These are phyloP conservation scores for Ophiosphaerella herpotricha DNA, from an alignment of 2,329 filamentous ascomycete species.

Conservation along the genomic window DNA sequence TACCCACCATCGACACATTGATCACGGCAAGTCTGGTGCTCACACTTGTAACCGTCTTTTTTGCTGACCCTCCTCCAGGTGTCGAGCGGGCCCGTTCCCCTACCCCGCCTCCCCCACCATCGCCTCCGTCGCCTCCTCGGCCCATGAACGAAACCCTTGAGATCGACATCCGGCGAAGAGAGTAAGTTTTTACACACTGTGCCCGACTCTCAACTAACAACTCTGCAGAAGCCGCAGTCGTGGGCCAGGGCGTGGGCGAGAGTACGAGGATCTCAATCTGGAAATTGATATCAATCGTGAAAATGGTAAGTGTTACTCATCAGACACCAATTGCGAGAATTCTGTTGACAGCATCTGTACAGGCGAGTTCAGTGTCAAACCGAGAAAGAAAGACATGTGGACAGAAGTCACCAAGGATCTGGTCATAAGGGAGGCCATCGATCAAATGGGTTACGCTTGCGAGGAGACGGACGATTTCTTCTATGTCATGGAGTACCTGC, in stretches of 20 bases:
- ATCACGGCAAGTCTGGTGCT: constrained; percentile 69
- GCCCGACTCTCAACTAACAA: constrained; percentile 10
- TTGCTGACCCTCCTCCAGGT: constrained; percentile 34
- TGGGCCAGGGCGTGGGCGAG: constrained; percentile 54
- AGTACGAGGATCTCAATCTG: constrained; percentile 66
- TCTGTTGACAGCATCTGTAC: constrained; percentile 46
- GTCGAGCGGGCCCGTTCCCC: constrained; percentile 54
- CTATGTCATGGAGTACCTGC: constrained; percentile 89
- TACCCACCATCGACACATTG: constrained; percentile 83
- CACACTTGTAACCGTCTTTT: neutral
- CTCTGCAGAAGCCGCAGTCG: constrained; percentile 38
- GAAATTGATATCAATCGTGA: constrained; percentile 68
- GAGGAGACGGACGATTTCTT: constrained; percentile 90
- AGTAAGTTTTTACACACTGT: constrained; percentile 44
- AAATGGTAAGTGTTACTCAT: constrained; percentile 1
- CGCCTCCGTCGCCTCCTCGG: constrained; percentile 51
- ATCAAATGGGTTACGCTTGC: constrained; percentile 81
- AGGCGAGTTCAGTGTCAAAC: constrained; percentile 35
- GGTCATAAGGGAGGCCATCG: constrained; percentile 83
- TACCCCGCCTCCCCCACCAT: constrained; percentile 54
- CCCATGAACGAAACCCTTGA: constrained; percentile 59
- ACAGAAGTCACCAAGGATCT: constrained; percentile 96
- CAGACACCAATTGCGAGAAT: neutral
- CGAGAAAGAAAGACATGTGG: constrained; percentile 69
- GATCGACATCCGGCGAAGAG: constrained; percentile 59